A percentile compares a stretch with the other conserved stretches of the same genome.
phyloP scores from a whole-genome alignment of 495 filamentous ascomycete genomes.

The Rusavskia elegans region DNA sequence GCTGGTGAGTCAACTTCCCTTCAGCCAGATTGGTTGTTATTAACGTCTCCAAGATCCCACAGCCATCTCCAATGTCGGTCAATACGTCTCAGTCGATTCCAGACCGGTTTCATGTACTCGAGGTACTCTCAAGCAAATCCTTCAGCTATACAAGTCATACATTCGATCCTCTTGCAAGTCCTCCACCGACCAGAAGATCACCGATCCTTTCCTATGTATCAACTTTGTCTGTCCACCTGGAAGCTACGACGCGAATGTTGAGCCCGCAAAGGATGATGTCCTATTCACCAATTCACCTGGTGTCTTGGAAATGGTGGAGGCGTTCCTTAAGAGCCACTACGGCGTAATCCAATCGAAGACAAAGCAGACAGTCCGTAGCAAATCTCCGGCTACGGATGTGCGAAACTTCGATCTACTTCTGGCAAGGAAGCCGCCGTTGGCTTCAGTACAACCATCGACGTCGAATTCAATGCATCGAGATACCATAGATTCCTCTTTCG shows the following conservation, averaged over 20 bases:
- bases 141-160: conserved; percentile 41
- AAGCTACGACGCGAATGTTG: conserved; percentile 78
- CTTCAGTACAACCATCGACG: neutral
- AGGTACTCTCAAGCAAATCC: conserved; percentile 52
- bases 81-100: conserved; percentile 63
- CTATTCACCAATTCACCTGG: conserved; percentile 48
- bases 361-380: neutral
- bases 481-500: neutral
- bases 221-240: conserved; percentile 53
- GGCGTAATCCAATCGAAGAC: conserved; percentile 19
- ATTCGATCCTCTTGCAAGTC: conserved; percentile 24
- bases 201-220: conserved; percentile 58
- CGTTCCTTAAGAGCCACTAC: conserved; percentile 39
- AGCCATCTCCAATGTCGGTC: conserved; percentile 39
- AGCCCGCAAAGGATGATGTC: conserved; percentile 82
- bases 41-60: conserved; percentile 19
- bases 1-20: conserved; percentile 18
- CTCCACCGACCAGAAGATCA: conserved; percentile 14
- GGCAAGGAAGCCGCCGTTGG: conserved; percentile 12
- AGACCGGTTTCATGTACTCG: conserved; percentile 51
- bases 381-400: neutral
- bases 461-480: neutral
- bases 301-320: conserved; percentile 36
- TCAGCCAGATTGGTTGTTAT: no score
- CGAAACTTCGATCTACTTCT: conserved; percentile 17